Percentiles rank a stretch among this genome's conserved stretches.
These are phyloP conservation scores for Erigeron philadelphicus DNA, from an alignment of 140 eudicot genomes.

Conservation along the genomic window DNA sequence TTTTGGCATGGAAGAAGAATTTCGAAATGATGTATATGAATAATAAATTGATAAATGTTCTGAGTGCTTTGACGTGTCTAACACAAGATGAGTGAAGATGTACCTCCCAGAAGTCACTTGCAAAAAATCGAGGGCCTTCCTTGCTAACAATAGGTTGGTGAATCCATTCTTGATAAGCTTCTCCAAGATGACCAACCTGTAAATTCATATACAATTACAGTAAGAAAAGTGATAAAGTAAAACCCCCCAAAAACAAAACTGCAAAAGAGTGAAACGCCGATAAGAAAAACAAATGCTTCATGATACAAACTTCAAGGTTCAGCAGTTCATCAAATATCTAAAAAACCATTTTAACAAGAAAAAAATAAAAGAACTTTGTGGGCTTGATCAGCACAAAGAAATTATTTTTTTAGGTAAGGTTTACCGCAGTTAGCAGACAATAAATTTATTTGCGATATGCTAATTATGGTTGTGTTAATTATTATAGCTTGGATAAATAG, in stretches of 20 bases:
- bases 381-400: conserved; percentile 6
- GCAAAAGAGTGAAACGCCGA: not conserved
- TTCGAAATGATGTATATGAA: not conserved
- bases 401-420: not conserved
- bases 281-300: conserved; percentile 1
- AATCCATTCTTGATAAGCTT: conserved; percentile 91
- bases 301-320: not conserved
- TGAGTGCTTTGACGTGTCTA: conserved; percentile 1
- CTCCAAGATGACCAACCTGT: conserved; percentile 99
- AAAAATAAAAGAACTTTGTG: not conserved
- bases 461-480: not conserved
- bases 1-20: not conserved
- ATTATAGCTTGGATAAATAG: conserved; percentile 1
- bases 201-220: conserved; percentile 6
- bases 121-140: conserved; percentile 92
- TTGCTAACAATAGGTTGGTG: conserved; percentile 92
- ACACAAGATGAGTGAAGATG: not conserved
- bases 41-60: not conserved
- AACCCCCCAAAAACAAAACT: not conserved
- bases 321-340: not conserved
- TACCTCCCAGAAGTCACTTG: conserved; percentile 94
- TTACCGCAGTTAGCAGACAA: not conserved
- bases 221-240: not conserved
- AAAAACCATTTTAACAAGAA: not conserved
- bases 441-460: not conserved